These are phyloP conservation scores for Digitaria exilis DNA, from an alignment of 202 grass and related monocot genomes.

Conservation along the genomic window DNA sequence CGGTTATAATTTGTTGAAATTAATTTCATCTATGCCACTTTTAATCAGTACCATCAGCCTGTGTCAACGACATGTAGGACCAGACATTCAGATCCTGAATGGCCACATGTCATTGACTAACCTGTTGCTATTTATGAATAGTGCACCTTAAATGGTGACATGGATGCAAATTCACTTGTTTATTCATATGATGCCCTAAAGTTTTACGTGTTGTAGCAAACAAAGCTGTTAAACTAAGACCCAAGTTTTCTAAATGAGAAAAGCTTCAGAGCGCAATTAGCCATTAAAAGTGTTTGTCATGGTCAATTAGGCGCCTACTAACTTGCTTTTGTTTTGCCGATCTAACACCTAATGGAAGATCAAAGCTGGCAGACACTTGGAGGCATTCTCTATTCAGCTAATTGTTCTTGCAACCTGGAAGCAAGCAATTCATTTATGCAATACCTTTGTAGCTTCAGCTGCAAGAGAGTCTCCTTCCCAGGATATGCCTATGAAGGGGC, in stretches of 20 bases:
- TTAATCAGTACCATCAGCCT: background rate
- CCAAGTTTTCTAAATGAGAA: slow-evolving; percentile 23
- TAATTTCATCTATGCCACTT: background rate
- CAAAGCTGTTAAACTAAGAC: background rate
- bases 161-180: background rate
- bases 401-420: slow-evolving; percentile 95
- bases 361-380: slow-evolving; percentile 56
- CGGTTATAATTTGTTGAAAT: background rate
- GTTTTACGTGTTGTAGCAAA: slow-evolving; percentile 16
- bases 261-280: background rate
- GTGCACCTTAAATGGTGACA: background rate
- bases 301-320: slow-evolving; percentile 14
- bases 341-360: slow-evolving; percentile 48
- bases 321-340: slow-evolving; percentile 38
- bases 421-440: slow-evolving; percentile 87
- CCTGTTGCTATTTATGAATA: too few species aligned
- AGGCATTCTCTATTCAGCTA: slow-evolving; percentile 89
- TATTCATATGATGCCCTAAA: slow-evolving; percentile 3
- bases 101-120: background rate
- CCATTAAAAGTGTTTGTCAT: background rate
- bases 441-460: slow-evolving; percentile 51
- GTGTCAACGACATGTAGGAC: background rate
- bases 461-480: slow-evolving; percentile 61
- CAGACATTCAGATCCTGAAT: too few species aligned
- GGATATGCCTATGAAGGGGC: slow-evolving; percentile 47